Evolutionary conservation across 805 yeast species (phyloP), one percentile per base, ranked within the genome.

Genomic region (Yarrowia yakushimensis): DNA sequence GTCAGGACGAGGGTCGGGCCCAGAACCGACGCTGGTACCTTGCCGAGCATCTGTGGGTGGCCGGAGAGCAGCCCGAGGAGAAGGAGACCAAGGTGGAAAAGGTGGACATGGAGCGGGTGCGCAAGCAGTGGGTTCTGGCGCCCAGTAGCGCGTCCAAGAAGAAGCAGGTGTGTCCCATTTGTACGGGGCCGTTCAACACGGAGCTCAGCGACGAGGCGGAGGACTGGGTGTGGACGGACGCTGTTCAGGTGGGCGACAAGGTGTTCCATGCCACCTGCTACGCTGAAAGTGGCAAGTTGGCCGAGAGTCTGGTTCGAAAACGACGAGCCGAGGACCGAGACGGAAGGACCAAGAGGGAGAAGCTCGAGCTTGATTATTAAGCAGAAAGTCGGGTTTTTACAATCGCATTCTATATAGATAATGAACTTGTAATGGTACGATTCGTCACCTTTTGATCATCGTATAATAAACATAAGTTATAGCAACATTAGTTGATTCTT

Each of bases 11-110:
- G 34, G 69, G 71, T 9, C 71, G 78, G 8, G 76, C 78, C 31
- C 92, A 88, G 71, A 85, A 89, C 42, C 78, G 97, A 68, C 81
- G 85, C 67, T 92, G 96, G 96, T 92, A 85, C 72, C 74, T 91
- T 64, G 85, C 84, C 65, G 87, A 83, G 65, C 77, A 79, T 23
- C 85, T 84, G 45, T 91, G 96, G 93, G 80, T 82, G 27, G 79
- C 80, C 23, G 90, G 88, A 76, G 84, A 82, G 70, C 82, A 71
- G 22, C 71, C 77, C 63, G 91, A 84, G 63, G 15, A 63, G 52
- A 13, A 65, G 39, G 20, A 62, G 42, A 27, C 66, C 33, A 50
- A 66, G 61, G 45, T 27, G 37, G 65, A 59, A 22, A 64, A 64
- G 13, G 63, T 66, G n/a, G 64, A 42, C 10, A 63, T 68, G 55